phyloP scores from a whole-genome alignment of 768 basidiomycete species.

The Leucosporidium yakuticum region DNA sequence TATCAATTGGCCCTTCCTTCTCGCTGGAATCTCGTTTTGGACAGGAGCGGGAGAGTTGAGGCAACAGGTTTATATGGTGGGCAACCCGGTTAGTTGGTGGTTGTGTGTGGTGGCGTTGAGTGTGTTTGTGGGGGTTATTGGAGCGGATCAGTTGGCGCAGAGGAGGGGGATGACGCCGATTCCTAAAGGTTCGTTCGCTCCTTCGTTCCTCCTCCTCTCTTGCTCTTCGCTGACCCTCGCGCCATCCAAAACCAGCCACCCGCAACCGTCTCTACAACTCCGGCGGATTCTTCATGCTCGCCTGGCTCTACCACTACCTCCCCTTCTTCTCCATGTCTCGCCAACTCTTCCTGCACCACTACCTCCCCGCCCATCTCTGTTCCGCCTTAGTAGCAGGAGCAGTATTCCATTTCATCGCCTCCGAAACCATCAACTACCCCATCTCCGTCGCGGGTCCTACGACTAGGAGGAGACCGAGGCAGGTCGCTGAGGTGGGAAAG shows the following conservation, averaged over 20 bases:
- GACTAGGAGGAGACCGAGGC: conserved; percentile 39
- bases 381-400: conserved; percentile 79
- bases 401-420: conserved; percentile 57
- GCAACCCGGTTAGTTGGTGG: conserved; percentile 94
- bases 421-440: conserved; percentile 38
- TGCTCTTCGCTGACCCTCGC: neutral
- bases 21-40: conserved; percentile 98
- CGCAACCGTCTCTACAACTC: conserved; percentile 94
- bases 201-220: neutral
- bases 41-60: conserved; percentile 68
- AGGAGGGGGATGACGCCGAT: conserved; percentile 78
- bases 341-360: conserved; percentile 87
- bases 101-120: conserved; percentile 76
- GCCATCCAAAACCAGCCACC: conserved; percentile 56
- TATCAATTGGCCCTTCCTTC: conserved; percentile 95
- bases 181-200: conserved; percentile 63
- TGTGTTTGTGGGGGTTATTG: conserved; percentile 81
- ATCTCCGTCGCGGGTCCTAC: conserved; percentile 32
- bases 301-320: conserved; percentile 92
- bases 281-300: conserved; percentile 85
- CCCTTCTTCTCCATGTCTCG: conserved; percentile 98
- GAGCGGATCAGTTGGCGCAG: conserved; percentile 81
- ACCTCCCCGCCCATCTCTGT: conserved; percentile 90
- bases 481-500: conserved; percentile 62
- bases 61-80: conserved; percentile 93